Base-by-base conservation (phyloP, 768 basidiomycete genomes). In the Rhodotorula kratochvilovae region DNA sequence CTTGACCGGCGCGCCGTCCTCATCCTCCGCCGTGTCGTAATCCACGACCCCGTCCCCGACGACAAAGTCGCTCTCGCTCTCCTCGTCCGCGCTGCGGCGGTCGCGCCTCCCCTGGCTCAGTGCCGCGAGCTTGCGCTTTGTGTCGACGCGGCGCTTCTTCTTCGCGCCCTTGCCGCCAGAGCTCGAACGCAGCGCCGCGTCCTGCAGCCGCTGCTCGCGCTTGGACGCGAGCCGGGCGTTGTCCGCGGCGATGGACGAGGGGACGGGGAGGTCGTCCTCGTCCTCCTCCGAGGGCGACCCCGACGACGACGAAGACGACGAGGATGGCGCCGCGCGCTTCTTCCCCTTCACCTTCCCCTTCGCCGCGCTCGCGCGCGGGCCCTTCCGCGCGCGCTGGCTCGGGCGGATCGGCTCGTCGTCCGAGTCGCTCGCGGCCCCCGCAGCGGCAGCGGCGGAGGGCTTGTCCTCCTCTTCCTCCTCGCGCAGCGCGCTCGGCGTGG, bases 21-120 rank as follows among this genome's bases (percentile, higher is more conserved):
- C 57, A 29, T 63, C 50, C 36, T 53, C 31, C 48, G 27, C 25
- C 43, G 63, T 42, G 35, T 63, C 59, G 19, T 57, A 58, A 3
- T 39, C n/a, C 7, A 33, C 25, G 15, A 68, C 7, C 53, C 64
- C 66, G 45, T 72, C 70, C 16, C 46, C 65, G 21, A 71, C 70
- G 17, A 71, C n/a, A 35, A 66, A 71, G 29, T 29, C 42, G 11
- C 25, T 39, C 10, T 54, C 53, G 25, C 43, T 45, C 13, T 27
- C 48, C 57, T 71, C 66, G 51, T 67, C 70, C 3, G 48, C 66
- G 2, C 56, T 59, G 19, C 66, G n/a, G 5, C 66, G 66, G 7
- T 67, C 56, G 33, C 55, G 31, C 2, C 33, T 13, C 4, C 66
- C 66, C 45, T 67, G 70, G 13, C 48, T 48, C 23, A 67, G 51